Conservation (phyloP, 805 yeast genomes). For the Hanseniaspora vineae region DNA sequence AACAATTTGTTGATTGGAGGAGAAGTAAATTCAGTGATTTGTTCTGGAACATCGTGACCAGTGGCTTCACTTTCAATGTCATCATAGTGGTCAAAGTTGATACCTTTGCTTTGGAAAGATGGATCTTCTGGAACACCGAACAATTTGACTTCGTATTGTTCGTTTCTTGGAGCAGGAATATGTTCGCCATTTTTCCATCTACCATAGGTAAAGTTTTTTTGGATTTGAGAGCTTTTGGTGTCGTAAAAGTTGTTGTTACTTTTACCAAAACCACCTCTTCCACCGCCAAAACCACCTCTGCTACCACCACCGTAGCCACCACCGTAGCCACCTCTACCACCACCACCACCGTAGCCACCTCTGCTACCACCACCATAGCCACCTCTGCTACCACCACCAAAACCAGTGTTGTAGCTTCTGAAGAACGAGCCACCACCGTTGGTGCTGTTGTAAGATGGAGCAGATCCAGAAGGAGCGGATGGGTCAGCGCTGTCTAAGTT, state of each 20-base stretch:
- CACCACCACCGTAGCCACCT: slow-evolving; percentile 21
- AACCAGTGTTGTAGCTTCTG: slow-evolving; percentile 9
- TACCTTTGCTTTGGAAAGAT: slow-evolving; percentile 82
- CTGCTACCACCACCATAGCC: slow-evolving; percentile 22
- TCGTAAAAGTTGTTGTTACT: slow-evolving; percentile 16
- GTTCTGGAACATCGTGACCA: slow-evolving; percentile 91
- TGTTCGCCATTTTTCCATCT: slow-evolving; percentile 80
- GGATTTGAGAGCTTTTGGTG: slow-evolving; percentile 10
- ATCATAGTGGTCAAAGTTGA: slow-evolving; percentile 96
- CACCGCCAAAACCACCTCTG: slow-evolving; percentile 25
- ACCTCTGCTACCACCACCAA: slow-evolving; percentile 22
- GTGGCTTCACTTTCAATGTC: slow-evolving; percentile 98
- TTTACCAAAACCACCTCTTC: slow-evolving; percentile 17
- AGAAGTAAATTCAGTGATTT: slow-evolving; percentile 71
- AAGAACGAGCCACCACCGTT: slow-evolving; percentile 11
- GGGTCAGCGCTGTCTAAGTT: slow-evolving; percentile 8
- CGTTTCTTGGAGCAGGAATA: slow-evolving; percentile 64
- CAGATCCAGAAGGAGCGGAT: slow-evolving; percentile 1
- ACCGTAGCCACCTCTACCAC: slow-evolving; percentile 18
- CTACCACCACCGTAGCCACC: slow-evolving; percentile 26
- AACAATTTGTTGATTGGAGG: slow-evolving; percentile 86
- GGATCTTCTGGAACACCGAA: slow-evolving; percentile 67
- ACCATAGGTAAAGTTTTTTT: slow-evolving; percentile 50
- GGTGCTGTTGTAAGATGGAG: slow-evolving; percentile 7
- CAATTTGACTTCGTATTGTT: slow-evolving; percentile 59